Conservation (phyloP, 305 asterid genomes). For the Rubia balearica region DNA sequence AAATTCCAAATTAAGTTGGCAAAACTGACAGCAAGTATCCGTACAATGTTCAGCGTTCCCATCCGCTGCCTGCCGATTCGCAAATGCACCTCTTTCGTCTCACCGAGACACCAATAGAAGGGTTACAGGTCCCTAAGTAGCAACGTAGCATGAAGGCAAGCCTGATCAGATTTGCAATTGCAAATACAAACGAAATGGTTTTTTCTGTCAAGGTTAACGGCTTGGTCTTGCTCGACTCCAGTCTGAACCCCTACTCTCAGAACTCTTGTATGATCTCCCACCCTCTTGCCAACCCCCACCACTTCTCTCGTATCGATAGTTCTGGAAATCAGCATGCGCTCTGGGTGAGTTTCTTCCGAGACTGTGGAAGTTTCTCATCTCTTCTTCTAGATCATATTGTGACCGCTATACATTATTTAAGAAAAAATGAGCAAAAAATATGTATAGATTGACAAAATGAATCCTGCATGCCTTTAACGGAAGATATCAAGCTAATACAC, state of each 20-base stretch:
- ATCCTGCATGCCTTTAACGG: neutral
- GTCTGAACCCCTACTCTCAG: slow-evolving; percentile 40
- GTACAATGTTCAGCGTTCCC: neutral
- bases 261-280: slow-evolving; percentile 42
- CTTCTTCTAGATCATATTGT: slow-evolving; percentile 76
- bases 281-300: slow-evolving; percentile 47
- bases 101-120: neutral
- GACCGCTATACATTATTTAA: slow-evolving; percentile 39
- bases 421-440: neutral
- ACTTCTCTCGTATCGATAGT: slow-evolving; percentile 40
- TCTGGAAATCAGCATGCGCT: slow-evolving; percentile 37
- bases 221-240: slow-evolving; percentile 34
- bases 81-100: neutral
- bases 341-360: slow-evolving; percentile 32
- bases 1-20: neutral
- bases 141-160: neutral
- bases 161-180: neutral
- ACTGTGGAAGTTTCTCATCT: slow-evolving; percentile 46
- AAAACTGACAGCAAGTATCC: neutral
- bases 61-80: neutral
- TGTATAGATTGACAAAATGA: neutral
- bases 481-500: neutral
- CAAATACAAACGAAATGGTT: neutral
- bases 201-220: slow-evolving; percentile 31
- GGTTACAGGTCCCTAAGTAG: neutral